Base-by-base conservation (phyloP, 2,329 filamentous ascomycete species). In the Colletotrichum lentis region DNA sequence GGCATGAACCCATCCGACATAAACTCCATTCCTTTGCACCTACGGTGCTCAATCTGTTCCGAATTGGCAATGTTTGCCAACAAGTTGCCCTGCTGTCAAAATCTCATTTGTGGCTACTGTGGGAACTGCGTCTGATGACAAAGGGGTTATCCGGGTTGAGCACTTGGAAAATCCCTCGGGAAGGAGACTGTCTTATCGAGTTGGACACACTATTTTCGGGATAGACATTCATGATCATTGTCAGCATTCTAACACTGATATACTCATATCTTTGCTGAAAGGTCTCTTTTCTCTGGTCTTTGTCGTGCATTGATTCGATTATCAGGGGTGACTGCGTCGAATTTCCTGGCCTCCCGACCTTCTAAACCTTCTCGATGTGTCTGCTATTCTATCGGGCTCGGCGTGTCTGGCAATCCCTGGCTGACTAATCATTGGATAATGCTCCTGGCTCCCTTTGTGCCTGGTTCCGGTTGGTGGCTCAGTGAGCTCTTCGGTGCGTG, bases 291-390 rank as follows among this genome's bases (percentile, higher is more conserved):
- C 24, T 27, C 24, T 27, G 24, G 24, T 27, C 24, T 27, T 27
- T 27, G 24, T 27, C 24, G 24, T 27, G 24, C 24, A 27, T 3
- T 27, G 24, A 27, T 27, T 27, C 24, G 24, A 27, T 27, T 27
- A 27, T 27, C 24, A 27, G 24, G 24, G 24, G 24, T 72, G 43
- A 55, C 73, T 74, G 31, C 68, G 70, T 65, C 71, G 69, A 46
- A 63, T 62, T 54, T 54, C 62, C 43, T 60, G 50, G 35, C 46
- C 7, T 39, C 62, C 60, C 55, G 50, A 43, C 46, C 7, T 39
- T 60, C 60, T 53, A 7, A 31, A 16, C 3, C n/a, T n/a, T 18
- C 27, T 52, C 24, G 6, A 22, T 37, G 46, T 44, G 12, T 24
- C 44, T n/a, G 37, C 22, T 6, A 18, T 58, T 44, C 46, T 22